Conservation (phyloP, 768 basidiomycete species). For the Glaciozyma antarctica region DNA sequence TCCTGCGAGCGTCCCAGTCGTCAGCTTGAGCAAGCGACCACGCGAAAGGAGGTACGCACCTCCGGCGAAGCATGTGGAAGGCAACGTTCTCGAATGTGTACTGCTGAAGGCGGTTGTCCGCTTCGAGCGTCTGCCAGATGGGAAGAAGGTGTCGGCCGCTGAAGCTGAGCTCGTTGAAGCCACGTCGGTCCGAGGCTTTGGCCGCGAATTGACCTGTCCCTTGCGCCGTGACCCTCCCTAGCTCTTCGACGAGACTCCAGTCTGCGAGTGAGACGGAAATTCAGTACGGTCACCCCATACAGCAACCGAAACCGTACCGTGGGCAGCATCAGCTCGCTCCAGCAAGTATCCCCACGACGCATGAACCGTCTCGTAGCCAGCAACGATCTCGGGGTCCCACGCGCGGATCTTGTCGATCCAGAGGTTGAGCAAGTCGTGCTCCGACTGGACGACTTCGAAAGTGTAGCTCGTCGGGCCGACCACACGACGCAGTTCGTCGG, state of each 20-base stretch:
- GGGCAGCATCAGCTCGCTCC: constrained; percentile 48
- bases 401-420: constrained; percentile 62
- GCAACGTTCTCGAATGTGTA: constrained; percentile 86
- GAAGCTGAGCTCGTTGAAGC: constrained; percentile 67
- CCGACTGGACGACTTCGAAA: constrained; percentile 53
- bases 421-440: constrained; percentile 71
- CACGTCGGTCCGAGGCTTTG: constrained; percentile 53
- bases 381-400: constrained; percentile 81
- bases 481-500: constrained; percentile 17
- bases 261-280: constrained; percentile 44
- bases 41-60: constrained; percentile 47
- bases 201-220: constrained; percentile 23
- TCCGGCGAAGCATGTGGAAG: constrained; percentile 63
- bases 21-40: background rate
- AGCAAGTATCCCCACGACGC: constrained; percentile 84
- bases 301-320: constrained; percentile 6
- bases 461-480: constrained; percentile 32
- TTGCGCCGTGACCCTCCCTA: constrained; percentile 59
- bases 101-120: constrained; percentile 62
- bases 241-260: constrained; percentile 59
- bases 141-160: constrained; percentile 85
- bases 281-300: background rate
- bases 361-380: constrained; percentile 84
- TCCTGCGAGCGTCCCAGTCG: constrained; percentile 43
- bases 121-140: constrained; percentile 82